A percentile compares a stretch with the other conserved stretches of the same genome.
These are phyloP conservation scores for Ustilago trichophora DNA, from an alignment of 1,284 basidiomycete species.

Conservation along the genomic window DNA sequence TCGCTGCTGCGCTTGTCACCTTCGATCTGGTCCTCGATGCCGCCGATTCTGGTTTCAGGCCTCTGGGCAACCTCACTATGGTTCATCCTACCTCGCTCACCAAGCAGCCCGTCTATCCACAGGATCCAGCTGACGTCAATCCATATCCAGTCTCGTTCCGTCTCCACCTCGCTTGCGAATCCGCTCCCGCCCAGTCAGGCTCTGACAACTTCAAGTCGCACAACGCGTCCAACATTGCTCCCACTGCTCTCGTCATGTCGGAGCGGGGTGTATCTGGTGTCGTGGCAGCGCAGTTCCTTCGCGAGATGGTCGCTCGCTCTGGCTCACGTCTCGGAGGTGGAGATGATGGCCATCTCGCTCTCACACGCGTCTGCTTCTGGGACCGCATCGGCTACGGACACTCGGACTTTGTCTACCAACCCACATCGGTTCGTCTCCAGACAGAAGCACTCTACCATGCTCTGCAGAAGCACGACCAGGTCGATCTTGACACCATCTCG, in stretches of 20 bases:
- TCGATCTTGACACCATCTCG: slow-evolving; percentile 9
- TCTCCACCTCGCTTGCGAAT: slow-evolving; percentile 49
- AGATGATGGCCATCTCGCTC: slow-evolving; percentile 51
- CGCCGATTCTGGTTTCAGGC: slow-evolving; percentile 43
- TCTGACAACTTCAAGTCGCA: slow-evolving; percentile 5
- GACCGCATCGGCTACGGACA: slow-evolving; percentile 52
- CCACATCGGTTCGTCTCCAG: slow-evolving; percentile 28
- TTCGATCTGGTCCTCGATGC: slow-evolving; percentile 51
- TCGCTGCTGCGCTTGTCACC: slow-evolving; percentile 33
- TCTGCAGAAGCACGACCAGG: slow-evolving; percentile 20
- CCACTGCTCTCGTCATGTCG: slow-evolving; percentile 55
- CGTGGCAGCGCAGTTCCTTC: slow-evolving; percentile 43
- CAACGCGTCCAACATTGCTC: slow-evolving; percentile 9
- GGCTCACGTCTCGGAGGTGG: slow-evolving; percentile 1
- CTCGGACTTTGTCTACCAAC: slow-evolving; percentile 46
- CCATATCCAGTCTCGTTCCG: slow-evolving; percentile 42
- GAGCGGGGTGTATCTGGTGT: slow-evolving; percentile 49
- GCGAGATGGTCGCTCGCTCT: slow-evolving; percentile 47
- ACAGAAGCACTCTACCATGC: slow-evolving; percentile 39
- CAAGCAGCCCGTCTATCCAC: slow-evolving; percentile 30
- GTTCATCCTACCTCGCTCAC: slow-evolving; percentile 36
- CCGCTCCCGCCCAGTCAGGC: slow-evolving; percentile 21
- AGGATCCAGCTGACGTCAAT: slow-evolving; percentile 37
- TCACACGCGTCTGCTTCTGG: slow-evolving; percentile 49
- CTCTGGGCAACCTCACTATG: slow-evolving; percentile 41